A percentile compares a stretch with the other conserved stretches of the same genome.
Conservation (phyloP, 2,329 filamentous ascomycete species). For the Paecilomyces formosus region DNA sequence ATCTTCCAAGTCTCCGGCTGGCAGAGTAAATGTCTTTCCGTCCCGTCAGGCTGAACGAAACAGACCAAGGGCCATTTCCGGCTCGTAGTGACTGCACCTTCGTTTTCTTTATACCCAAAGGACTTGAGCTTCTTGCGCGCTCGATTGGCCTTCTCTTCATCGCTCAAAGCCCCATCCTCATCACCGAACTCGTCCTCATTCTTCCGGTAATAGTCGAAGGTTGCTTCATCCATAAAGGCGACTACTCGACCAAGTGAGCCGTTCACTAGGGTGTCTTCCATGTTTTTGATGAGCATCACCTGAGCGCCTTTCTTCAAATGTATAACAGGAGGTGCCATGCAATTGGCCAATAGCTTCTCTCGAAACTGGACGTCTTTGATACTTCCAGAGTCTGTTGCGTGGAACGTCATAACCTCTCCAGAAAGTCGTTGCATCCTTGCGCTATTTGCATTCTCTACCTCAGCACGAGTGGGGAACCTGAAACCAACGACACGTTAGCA, state of each 20-base stretch:
- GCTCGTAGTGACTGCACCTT: constrained; percentile 41
- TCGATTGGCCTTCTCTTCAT: constrained; percentile 34
- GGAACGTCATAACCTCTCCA: constrained; percentile 60
- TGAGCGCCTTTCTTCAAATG: constrained; percentile 86
- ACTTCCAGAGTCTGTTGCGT: constrained; percentile 66
- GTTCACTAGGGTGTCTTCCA: constrained; percentile 90
- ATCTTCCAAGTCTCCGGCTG: constrained; percentile 91
- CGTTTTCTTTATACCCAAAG: constrained; percentile 39
- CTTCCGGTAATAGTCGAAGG: constrained; percentile 51
- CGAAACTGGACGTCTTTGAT: constrained; percentile 59
- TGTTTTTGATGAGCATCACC: constrained; percentile 99
- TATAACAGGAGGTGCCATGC: constrained; percentile 82
- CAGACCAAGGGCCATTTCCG: constrained; percentile 74
- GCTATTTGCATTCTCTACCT: constrained; percentile 83
- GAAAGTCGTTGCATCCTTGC: constrained; percentile 64
- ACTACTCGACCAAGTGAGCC: constrained; percentile 84
- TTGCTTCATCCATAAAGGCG: constrained; percentile 66
- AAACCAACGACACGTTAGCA: background rate
- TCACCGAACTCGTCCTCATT: constrained; percentile 51
- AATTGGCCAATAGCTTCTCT: constrained; percentile 74
- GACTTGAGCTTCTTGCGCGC: constrained; percentile 52
- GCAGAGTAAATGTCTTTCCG: constrained; percentile 68
- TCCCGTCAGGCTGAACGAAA: constrained; percentile 74
- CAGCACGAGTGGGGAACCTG: constrained; percentile 76
- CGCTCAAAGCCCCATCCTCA: constrained; percentile 40